A percentile compares a stretch with the other conserved stretches of the same genome.
These are phyloP conservation scores for Trichoderma sp. DNA, from an alignment of 2,329 filamentous ascomycete species.

Conservation along the genomic window DNA sequence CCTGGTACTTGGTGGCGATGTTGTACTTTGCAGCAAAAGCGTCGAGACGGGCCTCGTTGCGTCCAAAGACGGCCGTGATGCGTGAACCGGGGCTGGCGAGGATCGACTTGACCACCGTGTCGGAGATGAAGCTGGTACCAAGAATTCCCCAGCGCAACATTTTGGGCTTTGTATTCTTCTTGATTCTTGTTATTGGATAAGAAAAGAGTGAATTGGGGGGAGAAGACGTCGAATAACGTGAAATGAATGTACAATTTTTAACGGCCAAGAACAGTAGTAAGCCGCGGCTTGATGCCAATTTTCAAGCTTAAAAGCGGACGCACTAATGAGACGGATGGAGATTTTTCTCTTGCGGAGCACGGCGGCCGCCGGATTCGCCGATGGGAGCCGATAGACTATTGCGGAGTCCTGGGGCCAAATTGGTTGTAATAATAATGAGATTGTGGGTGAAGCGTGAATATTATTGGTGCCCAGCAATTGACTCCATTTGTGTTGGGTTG, in stretches of 20 bases:
- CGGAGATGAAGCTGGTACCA: constrained; percentile 32
- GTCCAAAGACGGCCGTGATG: constrained; percentile 30
- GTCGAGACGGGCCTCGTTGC: constrained; percentile 26
- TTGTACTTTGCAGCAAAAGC: constrained; percentile 28
- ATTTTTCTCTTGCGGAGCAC: constrained; percentile 3
- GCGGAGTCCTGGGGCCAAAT: neutral
- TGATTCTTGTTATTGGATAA: neutral
- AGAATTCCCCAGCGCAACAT: constrained; percentile 32
- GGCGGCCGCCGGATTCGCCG: constrained; percentile 11
- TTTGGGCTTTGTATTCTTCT: neutral
- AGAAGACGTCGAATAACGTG: neutral
- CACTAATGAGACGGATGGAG: neutral
- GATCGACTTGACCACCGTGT: constrained; percentile 28
- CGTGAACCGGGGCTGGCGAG: constrained; percentile 24
- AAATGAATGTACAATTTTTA: neutral
- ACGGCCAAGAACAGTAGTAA: neutral
- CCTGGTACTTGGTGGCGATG: constrained; percentile 25
- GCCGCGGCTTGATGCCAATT: neutral
- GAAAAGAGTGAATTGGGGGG: neutral
- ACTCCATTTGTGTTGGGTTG: neutral
- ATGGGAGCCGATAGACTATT: constrained; percentile 2
- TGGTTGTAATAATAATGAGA: neutral
- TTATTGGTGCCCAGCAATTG: neutral
- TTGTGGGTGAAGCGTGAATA: neutral
- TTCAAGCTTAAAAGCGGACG: constrained; percentile 5